These are phyloP conservation scores for Pseudocercospora crystallina DNA, from an alignment of 2,329 filamentous ascomycete genomes.

Conservation along the genomic window DNA sequence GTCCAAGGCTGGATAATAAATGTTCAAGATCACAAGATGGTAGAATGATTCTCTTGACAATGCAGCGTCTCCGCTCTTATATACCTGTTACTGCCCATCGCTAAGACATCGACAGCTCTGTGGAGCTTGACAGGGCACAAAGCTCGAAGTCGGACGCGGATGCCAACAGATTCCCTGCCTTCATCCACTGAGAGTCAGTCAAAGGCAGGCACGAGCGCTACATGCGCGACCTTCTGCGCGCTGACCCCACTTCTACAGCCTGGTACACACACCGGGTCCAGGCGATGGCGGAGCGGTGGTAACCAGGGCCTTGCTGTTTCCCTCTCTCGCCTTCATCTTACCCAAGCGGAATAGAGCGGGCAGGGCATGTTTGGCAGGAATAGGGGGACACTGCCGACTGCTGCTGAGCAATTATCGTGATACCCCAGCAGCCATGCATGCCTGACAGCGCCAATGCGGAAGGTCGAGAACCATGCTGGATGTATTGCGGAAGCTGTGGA, in stretches of 20 bases:
- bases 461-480: slow-evolving; percentile 12
- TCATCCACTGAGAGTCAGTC: slow-evolving; percentile 1
- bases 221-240: slow-evolving; percentile 3
- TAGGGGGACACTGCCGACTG: neutral
- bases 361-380: neutral
- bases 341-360: slow-evolving; percentile 3
- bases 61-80: slow-evolving; percentile 4
- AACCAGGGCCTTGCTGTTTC: too few relatives aligned
- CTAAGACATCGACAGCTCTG: neutral
- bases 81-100: neutral
- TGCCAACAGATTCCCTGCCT: neutral
- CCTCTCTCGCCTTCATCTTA: neutral
- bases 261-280: too few relatives aligned
- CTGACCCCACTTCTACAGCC: slow-evolving; percentile 3
- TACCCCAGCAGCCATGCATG: slow-evolving; percentile 1
- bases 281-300: too few relatives aligned
- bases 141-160: neutral
- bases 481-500: slow-evolving; percentile 22
- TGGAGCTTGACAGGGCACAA: neutral
- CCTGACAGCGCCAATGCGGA: slow-evolving; percentile 3
- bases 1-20: too few relatives aligned
- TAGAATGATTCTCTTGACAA: too few relatives aligned
- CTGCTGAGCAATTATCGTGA: slow-evolving; percentile 1
- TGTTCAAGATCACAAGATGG: too few relatives aligned
- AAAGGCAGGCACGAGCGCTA: neutral